Percentiles rank a stretch among this genome's conserved stretches.
phyloP scores from a whole-genome alignment of 768 basidiomycete species.

The Leccinum subgranulosum region DNA sequence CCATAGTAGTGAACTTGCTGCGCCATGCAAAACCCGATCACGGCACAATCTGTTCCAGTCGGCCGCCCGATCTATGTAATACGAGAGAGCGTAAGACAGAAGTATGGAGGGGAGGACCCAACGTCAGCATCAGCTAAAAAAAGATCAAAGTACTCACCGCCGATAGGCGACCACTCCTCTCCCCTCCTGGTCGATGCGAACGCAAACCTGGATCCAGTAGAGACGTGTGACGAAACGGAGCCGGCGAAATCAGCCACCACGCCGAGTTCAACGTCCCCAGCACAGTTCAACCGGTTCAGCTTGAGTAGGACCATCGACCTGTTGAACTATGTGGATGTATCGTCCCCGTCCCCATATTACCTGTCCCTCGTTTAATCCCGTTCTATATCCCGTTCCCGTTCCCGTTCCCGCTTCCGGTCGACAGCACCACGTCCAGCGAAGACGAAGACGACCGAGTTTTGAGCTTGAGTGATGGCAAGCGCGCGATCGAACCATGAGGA shows the following conservation, averaged over 20 bases:
- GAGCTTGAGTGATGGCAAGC: neutral
- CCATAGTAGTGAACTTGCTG: slow-evolving; percentile 83
- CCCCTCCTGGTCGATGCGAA: neutral
- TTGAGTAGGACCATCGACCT: slow-evolving; percentile 7
- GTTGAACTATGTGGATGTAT: neutral
- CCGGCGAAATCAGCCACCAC: slow-evolving; percentile 23
- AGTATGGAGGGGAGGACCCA: neutral
- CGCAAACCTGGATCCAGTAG: neutral
- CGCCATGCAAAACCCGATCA: slow-evolving; percentile 64
- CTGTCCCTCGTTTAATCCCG: no score
- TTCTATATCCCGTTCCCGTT: no score
- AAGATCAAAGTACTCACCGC: slow-evolving; percentile 41
- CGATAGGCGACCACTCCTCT: slow-evolving; percentile 53
- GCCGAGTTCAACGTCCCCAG: slow-evolving; percentile 23
- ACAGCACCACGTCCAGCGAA: neutral
- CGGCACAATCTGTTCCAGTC: neutral
- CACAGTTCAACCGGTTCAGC: slow-evolving; percentile 24
- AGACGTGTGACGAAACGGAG: neutral
- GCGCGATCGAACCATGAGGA: neutral
- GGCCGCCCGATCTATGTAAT: slow-evolving; percentile 13
- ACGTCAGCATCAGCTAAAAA: neutral
- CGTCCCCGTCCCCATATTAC: neutral
- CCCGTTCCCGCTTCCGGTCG: neutral
- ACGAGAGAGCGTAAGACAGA: neutral
- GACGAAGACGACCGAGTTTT: neutral